Base-by-base conservation (phyloP, 192 early-diverging fungal genomes). In the Linnemannia exigua region DNA sequence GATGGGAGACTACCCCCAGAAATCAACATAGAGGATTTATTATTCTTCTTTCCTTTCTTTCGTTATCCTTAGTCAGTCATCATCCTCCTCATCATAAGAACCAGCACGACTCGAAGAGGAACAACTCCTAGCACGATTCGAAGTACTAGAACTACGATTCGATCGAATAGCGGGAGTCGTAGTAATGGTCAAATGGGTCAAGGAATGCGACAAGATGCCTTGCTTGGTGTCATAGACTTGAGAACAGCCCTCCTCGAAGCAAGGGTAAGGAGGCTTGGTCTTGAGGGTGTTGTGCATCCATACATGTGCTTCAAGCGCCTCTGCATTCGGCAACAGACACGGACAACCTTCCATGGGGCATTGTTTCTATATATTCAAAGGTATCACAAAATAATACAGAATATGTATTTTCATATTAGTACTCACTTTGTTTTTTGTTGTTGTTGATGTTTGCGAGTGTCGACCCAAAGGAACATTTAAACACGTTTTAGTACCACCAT, bases 251-350 rank as follows among this genome's bases (percentile, higher is more conserved):
- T 86, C 84, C 67, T 86, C 84, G 47, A 86, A 86, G 50, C 84
- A 86, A 17, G 84, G 84, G 58, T 86, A 86, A n/a, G 84, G 84
- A 14, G 84, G 84, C 36, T 67, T 75, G 22, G 78, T 86, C 79
- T 79, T 86, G 44, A 86, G 70, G 3, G 84, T 86, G 41, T 86
- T 80, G 41, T 86, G 84, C 84, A 86, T 86, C 68, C 74, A 86
- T 22, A 86, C 54, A 76, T 86, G 84, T 54, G 77, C 84, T 2
- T 86, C 78, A 47, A 86, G 33, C 25, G 77, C 78, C 31, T 76
- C 74, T 6, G 73, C 58, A n/a, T 79, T 76, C 9, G 84, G 78
- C 54, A 86, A n/a, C 58, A 86, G 36, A 68, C 77, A 80, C 9
- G 58, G 35, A 44, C 84, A 86, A 22, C 74, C 84, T 36, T 79